Evolutionary conservation across 73 alveolate genomes (phyloP), one percentile per base, ranked within the genome.

Genomic region (Symbiodinium pilosum): DNA sequence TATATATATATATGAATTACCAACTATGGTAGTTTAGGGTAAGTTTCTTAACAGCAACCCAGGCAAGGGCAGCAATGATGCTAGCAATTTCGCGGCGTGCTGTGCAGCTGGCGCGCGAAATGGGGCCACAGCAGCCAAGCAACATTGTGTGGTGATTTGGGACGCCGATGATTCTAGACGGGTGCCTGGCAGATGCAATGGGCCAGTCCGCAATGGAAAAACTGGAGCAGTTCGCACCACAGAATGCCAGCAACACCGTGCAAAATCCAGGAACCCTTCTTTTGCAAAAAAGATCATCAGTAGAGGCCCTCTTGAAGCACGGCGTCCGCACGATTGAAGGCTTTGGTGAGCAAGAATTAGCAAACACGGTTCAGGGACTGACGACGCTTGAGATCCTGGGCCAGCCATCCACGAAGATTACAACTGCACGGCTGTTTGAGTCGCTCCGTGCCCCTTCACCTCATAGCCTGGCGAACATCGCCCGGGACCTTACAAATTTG

Each of bases 381-480:
- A 38, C 81, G 30, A 38, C 41, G 24, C 30, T 64, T 14, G 40
- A 64, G 81, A 28, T 32, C 39, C 34, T 64, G 81, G 81, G 14
- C 81, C 12, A 28, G 81, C 81, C 30, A 18, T 38, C 81, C 24
- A 64, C 81, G 81, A 18, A 64, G 81, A 38, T 38, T 64, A 38
- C 81, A 64, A 38, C 81, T 4, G 14, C 3, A 20, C 38, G 32
- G 9, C 4, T 1, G 81, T 4, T 2, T 64, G 24, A 14, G 30
- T 1, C 9, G 34, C 34, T 5, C 39, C 38, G 34, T n/a, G 30
- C 81, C 39, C 38, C 30, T n/a, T 26, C 81, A 20, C 34, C 30
- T 32, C 81, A 64, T 28, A 38, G 81, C 81, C 81, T 64, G 81
- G 81, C 81, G 81, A 64, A 64, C 81, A 20, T 64, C 38, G 81